phyloP scores from a whole-genome alignment of 352 stramenopile species.

The Globisporangium paddicum region DNA sequence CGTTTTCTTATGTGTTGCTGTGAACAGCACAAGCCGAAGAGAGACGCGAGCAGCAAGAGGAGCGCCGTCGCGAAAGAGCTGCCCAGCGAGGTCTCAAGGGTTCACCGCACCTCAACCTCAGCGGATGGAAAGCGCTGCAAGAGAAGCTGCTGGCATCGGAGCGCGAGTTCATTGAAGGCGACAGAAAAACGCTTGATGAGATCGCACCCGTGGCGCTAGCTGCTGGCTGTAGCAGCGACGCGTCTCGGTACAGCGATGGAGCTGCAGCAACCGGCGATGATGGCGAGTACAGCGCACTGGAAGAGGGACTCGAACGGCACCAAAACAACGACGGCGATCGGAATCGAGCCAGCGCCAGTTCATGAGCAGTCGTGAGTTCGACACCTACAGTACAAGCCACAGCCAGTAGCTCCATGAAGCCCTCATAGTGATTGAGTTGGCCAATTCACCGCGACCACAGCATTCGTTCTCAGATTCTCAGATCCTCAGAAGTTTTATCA shows the following conservation, averaged over 20 bases:
- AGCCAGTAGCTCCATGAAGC: too few relatives aligned
- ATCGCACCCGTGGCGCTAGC: neutral
- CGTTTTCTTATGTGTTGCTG: too few relatives aligned
- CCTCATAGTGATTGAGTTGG: too few relatives aligned
- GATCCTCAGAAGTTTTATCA: neutral
- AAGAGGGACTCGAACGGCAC: neutral
- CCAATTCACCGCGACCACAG: neutral
- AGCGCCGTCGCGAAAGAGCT: slow-evolving; percentile 1
- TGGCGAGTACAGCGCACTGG: neutral
- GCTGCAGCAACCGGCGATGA: neutral
- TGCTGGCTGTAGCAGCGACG: neutral
- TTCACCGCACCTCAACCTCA: slow-evolving; percentile 24
- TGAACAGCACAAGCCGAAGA: neutral
- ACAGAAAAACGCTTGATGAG: neutral
- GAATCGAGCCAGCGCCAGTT: neutral
- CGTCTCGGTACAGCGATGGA: neutral
- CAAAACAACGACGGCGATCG: neutral
- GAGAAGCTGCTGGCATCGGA: slow-evolving; percentile 32
- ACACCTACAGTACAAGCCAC: too few relatives aligned
- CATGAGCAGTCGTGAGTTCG: too few relatives aligned
- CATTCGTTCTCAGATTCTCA: neutral
- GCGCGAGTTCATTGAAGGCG: slow-evolving; percentile 8
- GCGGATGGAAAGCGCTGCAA: slow-evolving; percentile 44
- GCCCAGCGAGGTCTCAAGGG: slow-evolving; percentile 16
- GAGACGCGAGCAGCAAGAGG: neutral